Conservation (phyloP, 2,329 filamentous ascomycete species). For the Fusarium udum region DNA sequence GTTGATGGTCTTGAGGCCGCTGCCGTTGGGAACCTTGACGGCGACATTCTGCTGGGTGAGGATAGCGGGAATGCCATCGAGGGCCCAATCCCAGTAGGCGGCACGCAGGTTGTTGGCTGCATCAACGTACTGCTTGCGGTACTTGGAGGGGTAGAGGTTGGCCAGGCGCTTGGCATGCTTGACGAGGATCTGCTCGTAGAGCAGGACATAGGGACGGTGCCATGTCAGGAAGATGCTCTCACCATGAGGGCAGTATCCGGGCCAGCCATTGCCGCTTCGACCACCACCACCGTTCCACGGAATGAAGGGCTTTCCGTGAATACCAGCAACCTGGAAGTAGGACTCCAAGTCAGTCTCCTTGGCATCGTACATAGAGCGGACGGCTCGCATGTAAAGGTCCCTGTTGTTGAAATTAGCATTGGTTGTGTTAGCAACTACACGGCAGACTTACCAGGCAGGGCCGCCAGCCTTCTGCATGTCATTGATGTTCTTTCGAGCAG, state of each 20-base stretch:
- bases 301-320: slow-evolving; percentile 54
- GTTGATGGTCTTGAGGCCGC: slow-evolving; percentile 41
- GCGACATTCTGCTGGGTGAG: slow-evolving; percentile 48
- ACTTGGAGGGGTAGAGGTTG: slow-evolving; percentile 51
- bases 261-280: slow-evolving; percentile 44
- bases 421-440: not conserved
- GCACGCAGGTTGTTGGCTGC: slow-evolving; percentile 59
- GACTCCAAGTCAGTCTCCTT: slow-evolving; percentile 56
- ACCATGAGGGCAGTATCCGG: slow-evolving; percentile 58
- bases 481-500: slow-evolving; percentile 59
- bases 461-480: slow-evolving; percentile 53
- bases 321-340: slow-evolving; percentile 62
- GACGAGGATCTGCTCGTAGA: slow-evolving; percentile 67
- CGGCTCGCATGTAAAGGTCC: slow-evolving; percentile 61
- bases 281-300: slow-evolving; percentile 55
- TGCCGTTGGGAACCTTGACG: slow-evolving; percentile 54
- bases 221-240: slow-evolving; percentile 62
- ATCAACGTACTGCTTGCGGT: slow-evolving; percentile 50
- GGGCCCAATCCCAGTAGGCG: slow-evolving; percentile 66
- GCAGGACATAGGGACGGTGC: slow-evolving; percentile 65
- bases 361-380: slow-evolving; percentile 54
- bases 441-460: slow-evolving; percentile 54
- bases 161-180: slow-evolving; percentile 58
- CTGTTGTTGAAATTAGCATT: slow-evolving; percentile 42
- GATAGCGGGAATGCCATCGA: slow-evolving; percentile 55